These are phyloP conservation scores for Aspergillus alliaceus DNA, from an alignment of 2,329 filamentous ascomycete species.

Conservation along the genomic window DNA sequence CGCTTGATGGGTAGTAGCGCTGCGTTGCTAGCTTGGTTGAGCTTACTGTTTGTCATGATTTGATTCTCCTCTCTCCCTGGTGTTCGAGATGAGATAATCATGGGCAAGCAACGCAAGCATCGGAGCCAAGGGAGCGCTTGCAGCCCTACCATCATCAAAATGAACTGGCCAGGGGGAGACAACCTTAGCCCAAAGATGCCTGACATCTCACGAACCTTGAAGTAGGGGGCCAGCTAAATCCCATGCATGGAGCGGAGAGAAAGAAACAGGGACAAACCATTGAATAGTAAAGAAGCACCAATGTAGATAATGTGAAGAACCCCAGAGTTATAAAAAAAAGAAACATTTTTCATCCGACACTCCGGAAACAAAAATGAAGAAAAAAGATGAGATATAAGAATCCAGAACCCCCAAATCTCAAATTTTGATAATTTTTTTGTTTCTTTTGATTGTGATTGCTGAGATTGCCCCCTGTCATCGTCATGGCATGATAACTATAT, in stretches of 20 bases:
- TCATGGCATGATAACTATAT: slow-evolving; percentile 10
- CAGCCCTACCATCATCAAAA: not conserved
- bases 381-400: slow-evolving; percentile 5
- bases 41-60: too few species aligned
- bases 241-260: not conserved
- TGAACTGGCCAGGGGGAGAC: not conserved
- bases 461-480: slow-evolving; percentile 8
- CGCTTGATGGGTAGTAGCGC: too few species aligned
- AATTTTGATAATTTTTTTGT: slow-evolving; percentile 6
- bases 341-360: slow-evolving; percentile 1
- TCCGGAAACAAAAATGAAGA: slow-evolving; percentile 1
- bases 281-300: not conserved
- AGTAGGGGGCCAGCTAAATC: too few species aligned
- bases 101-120: not conserved
- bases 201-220: not conserved
- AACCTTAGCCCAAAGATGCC: not conserved
- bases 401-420: slow-evolving; percentile 2
- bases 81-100: not conserved
- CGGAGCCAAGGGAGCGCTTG: not conserved
- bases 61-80: too few species aligned
- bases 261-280: not conserved
- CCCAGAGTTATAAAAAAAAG: slow-evolving; percentile 2
- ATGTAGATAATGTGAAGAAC: not conserved
- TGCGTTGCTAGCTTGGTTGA: too few species aligned
- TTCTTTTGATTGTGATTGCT: slow-evolving; percentile 5